phyloP scores from a whole-genome alignment of 23 red algal species.

The Gracilaria vermiculophylla region DNA sequence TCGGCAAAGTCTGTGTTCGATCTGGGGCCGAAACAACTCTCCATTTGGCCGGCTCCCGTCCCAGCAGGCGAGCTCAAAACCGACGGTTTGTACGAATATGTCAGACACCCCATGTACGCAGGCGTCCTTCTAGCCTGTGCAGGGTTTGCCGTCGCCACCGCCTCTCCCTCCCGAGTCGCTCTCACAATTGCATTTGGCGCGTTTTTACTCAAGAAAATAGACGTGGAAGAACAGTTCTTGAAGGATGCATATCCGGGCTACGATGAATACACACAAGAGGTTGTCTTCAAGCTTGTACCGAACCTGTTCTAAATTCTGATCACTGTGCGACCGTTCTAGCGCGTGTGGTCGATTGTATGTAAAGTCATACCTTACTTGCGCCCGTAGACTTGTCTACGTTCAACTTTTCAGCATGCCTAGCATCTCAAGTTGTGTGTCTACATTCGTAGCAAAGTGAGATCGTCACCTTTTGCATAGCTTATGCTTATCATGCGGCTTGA shows the following conservation, averaged over 20 bases:
- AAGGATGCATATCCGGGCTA: conserved; percentile 86
- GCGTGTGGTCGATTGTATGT: neutral
- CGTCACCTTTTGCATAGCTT: neutral
- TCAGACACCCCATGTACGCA: conserved; percentile 94
- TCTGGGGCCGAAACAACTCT: conserved; percentile 82
- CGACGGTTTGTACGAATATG: conserved; percentile 80
- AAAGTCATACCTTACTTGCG: conserved; percentile 3
- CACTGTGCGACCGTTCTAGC: neutral
- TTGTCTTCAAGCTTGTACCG: conserved; percentile 79
- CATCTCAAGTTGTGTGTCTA: neutral
- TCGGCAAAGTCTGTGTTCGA: conserved; percentile 76
- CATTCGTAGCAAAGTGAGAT: neutral
- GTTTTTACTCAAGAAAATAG: conserved; percentile 83
- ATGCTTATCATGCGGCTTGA: neutral
- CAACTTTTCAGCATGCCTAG: neutral
- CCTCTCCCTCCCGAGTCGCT: conserved; percentile 72
- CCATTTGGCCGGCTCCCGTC: conserved; percentile 87
- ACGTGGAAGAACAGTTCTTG: conserved; percentile 93
- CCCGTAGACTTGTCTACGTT: neutral
- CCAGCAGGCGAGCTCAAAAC: conserved; percentile 60
- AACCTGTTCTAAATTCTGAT: neutral
- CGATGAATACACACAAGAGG: conserved; percentile 63
- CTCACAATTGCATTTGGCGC: conserved; percentile 76
- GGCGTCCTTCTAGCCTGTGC: conserved; percentile 79
- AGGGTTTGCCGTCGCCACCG: conserved; percentile 73